Base-by-base conservation (phyloP, 1,284 basidiomycete genomes). In the Psilocybe mexicana region DNA sequence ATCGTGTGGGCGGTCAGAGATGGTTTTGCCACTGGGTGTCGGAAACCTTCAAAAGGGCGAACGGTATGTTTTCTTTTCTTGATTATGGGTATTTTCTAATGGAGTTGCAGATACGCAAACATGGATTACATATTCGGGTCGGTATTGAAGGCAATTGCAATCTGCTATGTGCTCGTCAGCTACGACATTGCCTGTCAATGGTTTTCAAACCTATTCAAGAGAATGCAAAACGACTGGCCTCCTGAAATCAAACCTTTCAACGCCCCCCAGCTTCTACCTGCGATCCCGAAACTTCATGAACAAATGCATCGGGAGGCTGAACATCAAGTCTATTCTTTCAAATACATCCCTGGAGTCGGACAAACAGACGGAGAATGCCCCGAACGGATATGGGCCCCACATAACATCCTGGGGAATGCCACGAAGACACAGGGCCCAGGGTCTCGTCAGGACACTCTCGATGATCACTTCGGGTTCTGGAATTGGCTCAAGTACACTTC, bases 41-140 rank as follows among this genome's bases (percentile, higher is more conserved):
- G 59, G 62, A 12, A 57, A 61, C 36, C 42, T 63, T 4, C 55
- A 58, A 33, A 61, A 63, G 42, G 62, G 62, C 0, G 60, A 63
- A 48, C 10, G 60, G 62, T 63, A 33, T 12, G 57, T 42, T 5
- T 33, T 44, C 4, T 10, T 12, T 11, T 24, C 23, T 10, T 1
- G 4, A 25, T 18, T 6, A 38, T 14, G 26, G 44, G n/a, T 46
- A n/a, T 40, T 28, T 30, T 47, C 24, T 51, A 23, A 6, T 44
- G 43, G 42, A 6, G 14, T n/a, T 14, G 6, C 40, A 65, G 61
- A 26, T 63, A 63, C 28, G 43, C 48, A 6, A 67, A 67, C 43
- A 62, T 67, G 58, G 66, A 67, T 43, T 67, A 60, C 53, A 45
- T 58, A 1, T 48, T 62, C 53, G 52, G n/a, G 0, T 43, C 49